These are phyloP conservation scores for Saccharomycopsis hybrid DNA, from an alignment of 1,139 yeast species.

Conservation along the genomic window DNA sequence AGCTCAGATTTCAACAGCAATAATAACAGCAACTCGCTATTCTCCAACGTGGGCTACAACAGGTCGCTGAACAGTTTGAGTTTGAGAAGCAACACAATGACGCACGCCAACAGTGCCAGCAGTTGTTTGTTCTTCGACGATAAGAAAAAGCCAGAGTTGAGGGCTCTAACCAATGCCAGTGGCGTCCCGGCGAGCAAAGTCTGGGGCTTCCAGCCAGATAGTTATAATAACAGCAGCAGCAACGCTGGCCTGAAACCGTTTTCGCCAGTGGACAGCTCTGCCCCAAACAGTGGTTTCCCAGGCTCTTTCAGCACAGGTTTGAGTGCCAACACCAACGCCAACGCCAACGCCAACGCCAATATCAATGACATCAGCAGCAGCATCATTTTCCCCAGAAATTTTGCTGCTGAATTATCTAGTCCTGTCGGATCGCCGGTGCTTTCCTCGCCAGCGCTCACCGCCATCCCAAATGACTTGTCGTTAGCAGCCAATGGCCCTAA, in stretches of 20 bases:
- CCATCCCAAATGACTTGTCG: slow-evolving; percentile 1
- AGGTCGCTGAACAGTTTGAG: no score
- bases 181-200: not conserved
- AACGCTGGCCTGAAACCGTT: not conserved
- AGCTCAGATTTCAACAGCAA: not conserved
- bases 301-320: no score
- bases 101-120: not conserved
- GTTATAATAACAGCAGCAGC: not conserved
- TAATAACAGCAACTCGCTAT: not conserved
- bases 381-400: not conserved
- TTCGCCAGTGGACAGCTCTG: not conserved
- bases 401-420: slow-evolving; percentile 1
- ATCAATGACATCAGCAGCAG: not conserved
- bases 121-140: not conserved
- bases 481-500: not conserved
- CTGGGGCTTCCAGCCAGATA: not conserved
- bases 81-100: not conserved
- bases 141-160: not conserved
- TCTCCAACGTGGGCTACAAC: no score
- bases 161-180: not conserved
- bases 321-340: no score
- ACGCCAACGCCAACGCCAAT: not conserved
- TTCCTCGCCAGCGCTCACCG: slow-evolving; percentile 5
- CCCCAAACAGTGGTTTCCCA: not conserved
- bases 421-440: slow-evolving; percentile 13